A percentile compares a stretch with the other conserved stretches of the same genome.
Conservation (phyloP, 192 early-diverging fungal genomes). For the Coemansia sp. region DNA sequence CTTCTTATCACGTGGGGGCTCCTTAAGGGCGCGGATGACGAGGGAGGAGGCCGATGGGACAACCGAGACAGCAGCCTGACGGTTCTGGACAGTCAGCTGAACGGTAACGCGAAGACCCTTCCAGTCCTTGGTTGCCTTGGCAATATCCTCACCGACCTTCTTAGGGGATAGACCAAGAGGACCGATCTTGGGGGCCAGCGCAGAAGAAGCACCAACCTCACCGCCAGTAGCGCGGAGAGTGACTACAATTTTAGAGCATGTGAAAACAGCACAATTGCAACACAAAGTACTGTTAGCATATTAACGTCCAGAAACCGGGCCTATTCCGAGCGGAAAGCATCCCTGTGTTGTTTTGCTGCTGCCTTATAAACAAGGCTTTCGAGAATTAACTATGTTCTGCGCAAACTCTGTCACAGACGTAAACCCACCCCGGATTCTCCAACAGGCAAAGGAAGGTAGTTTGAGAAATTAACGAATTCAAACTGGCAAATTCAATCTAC, state of each 20-base stretch:
- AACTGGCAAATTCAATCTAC: neutral
- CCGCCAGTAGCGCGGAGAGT: constrained; percentile 98
- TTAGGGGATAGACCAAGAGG: constrained; percentile 99
- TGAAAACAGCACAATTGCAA: neutral
- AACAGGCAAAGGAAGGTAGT: neutral
- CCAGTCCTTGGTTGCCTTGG: constrained; percentile 99
- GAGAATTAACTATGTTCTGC: too few species aligned
- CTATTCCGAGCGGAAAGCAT: too few species aligned
- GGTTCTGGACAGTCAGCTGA: constrained; percentile 98
- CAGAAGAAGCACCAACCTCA: constrained; percentile 96
- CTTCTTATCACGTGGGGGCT: constrained; percentile 96
- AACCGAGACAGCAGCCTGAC: constrained; percentile 96
- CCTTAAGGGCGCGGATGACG: constrained; percentile 96
- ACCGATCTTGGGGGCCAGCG: constrained; percentile 99
- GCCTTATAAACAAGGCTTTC: too few species aligned
- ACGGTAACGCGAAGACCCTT: constrained; percentile 99
- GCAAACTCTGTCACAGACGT: too few species aligned
- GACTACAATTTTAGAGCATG: constrained; percentile 48
- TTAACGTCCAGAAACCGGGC: neutral
- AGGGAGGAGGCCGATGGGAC: constrained; percentile 96
- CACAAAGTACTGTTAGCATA: neutral
- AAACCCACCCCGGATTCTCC: too few species aligned
- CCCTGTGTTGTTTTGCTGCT: too few species aligned
- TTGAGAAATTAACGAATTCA: neutral
- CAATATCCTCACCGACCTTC: constrained; percentile 99